Conservation (phyloP, 2,329 filamentous ascomycete species). For the Zymoseptoria pseudotritici region DNA sequence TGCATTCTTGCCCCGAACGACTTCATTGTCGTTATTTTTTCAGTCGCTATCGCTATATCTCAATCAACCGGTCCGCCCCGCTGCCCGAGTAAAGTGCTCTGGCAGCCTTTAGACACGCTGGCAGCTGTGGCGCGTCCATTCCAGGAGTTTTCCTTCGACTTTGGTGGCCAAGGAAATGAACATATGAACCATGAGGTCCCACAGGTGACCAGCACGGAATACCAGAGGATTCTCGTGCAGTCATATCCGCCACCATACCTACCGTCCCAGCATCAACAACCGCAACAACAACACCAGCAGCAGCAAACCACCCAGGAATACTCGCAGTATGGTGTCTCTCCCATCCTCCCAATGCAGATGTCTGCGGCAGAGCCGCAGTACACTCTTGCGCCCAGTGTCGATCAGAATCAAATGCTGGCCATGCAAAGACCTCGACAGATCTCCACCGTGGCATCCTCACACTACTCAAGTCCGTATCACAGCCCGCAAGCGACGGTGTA, state of each 20-base stretch:
- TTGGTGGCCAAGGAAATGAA: conserved; percentile 33
- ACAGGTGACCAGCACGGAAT: conserved; percentile 20
- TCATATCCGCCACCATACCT: conserved; percentile 16
- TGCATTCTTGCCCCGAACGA: not conserved
- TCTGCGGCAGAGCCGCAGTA: conserved; percentile 23
- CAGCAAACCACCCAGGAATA: conserved; percentile 16
- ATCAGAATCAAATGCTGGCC: conserved; percentile 22
- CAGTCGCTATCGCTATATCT: conserved; percentile 21
- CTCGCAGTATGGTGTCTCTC: conserved; percentile 22
- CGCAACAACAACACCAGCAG: conserved; percentile 11
- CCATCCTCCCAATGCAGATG: conserved; percentile 24
- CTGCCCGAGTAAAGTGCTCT: conserved; percentile 45
- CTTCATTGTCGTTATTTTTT: conserved; percentile 11
- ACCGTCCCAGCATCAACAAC: conserved; percentile 6
- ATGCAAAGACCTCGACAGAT: conserved; percentile 20
- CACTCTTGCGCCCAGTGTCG: conserved; percentile 9
- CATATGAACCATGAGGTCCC: conserved; percentile 11
- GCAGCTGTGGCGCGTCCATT: conserved; percentile 44
- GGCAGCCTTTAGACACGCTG: conserved; percentile 45
- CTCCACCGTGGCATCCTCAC: conserved; percentile 20
- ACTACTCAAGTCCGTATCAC: conserved; percentile 25
- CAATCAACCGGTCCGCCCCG: conserved; percentile 37
- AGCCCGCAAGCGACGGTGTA: conserved; percentile 28
- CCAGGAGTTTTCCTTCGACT: conserved; percentile 42
- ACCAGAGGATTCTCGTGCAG: conserved; percentile 23